Evolutionary conservation across 2,329 filamentous ascomycete species (phyloP).

Genomic region (Cyphellophora attinorum): DNA sequence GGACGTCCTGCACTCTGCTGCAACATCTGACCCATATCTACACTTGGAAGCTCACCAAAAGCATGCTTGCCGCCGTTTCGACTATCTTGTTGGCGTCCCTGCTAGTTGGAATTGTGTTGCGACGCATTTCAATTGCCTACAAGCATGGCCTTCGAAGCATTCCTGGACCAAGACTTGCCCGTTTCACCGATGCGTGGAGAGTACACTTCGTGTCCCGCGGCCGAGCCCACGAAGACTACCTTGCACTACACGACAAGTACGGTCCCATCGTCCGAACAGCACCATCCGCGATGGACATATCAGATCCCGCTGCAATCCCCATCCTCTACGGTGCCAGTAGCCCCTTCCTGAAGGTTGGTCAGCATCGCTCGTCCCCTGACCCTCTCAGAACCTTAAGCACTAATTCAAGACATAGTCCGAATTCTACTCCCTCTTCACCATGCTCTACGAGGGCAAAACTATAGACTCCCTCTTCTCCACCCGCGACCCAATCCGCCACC

Average conservation of each 20-base stretch:
- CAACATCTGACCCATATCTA: no score
- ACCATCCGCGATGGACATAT: conserved; percentile 7
- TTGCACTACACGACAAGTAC: conserved; percentile 5
- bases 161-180: conserved; percentile 61
- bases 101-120: no score
- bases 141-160: no score
- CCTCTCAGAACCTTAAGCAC: background rate
- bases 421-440: conserved; percentile 6
- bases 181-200: conserved; percentile 62
- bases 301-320: conserved; percentile 9
- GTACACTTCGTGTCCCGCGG: conserved; percentile 26
- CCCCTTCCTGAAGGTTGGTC: conserved; percentile 3
- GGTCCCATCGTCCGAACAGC: conserved; percentile 10
- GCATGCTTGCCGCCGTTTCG: no score
- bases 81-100: no score
- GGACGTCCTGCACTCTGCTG: no score
- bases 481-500: conserved; percentile 5
- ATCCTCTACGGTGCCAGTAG: conserved; percentile 9
- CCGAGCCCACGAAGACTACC: conserved; percentile 1
- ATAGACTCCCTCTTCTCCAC: conserved; percentile 10
- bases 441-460: conserved; percentile 5
- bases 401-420: background rate
- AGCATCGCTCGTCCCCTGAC: background rate
- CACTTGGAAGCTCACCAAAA: no score
- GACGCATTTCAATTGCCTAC: no score